phyloP scores from a whole-genome alignment of 2,329 filamentous ascomycete genomes.

The Claviceps digitariae region DNA sequence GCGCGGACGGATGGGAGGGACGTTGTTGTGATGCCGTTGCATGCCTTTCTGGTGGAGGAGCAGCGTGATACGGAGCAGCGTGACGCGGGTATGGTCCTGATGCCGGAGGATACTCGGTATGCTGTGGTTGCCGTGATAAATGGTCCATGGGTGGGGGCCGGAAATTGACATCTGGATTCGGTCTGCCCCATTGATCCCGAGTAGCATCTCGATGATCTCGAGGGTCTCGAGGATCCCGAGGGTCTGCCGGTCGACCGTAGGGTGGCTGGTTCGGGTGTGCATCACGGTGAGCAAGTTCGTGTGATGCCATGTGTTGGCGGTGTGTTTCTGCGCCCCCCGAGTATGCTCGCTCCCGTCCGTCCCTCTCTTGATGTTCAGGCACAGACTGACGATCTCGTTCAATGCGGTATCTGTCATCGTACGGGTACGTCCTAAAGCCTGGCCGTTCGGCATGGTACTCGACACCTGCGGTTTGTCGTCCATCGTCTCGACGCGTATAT shows the following conservation, averaged over 20 bases:
- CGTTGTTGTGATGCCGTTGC: constrained; percentile 26
- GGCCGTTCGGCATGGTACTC: constrained; percentile 42
- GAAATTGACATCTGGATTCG: constrained; percentile 17
- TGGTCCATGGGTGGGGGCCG: constrained; percentile 23
- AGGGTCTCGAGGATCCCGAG: constrained; percentile 16
- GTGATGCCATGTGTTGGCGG: constrained; percentile 24
- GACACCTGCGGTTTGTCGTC: constrained; percentile 20
- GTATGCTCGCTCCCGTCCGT: constrained; percentile 33
- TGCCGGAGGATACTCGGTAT: constrained; percentile 34
- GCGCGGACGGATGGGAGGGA: constrained; percentile 18
- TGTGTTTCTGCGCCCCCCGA: constrained; percentile 31
- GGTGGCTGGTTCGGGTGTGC: constrained; percentile 31
- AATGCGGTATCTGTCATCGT: constrained; percentile 40
- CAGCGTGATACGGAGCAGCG: constrained; percentile 16
- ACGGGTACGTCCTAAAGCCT: constrained; percentile 27
- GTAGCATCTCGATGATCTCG: constrained; percentile 22
- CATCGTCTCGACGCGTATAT: constrained; percentile 38
- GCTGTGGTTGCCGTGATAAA: constrained; percentile 20
- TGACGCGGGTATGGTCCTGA: constrained; percentile 24
- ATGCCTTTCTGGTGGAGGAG: constrained; percentile 21
- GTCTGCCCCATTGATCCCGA: constrained; percentile 20
- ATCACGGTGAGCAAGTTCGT: constrained; percentile 27
- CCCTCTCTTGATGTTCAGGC: constrained; percentile 28
- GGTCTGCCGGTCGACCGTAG: constrained; percentile 29
- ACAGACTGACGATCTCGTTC: constrained; percentile 35